Evolutionary conservation across 2,329 filamentous ascomycete genomes (phyloP).

Genomic region (Pestalotiopsis sp.): DNA sequence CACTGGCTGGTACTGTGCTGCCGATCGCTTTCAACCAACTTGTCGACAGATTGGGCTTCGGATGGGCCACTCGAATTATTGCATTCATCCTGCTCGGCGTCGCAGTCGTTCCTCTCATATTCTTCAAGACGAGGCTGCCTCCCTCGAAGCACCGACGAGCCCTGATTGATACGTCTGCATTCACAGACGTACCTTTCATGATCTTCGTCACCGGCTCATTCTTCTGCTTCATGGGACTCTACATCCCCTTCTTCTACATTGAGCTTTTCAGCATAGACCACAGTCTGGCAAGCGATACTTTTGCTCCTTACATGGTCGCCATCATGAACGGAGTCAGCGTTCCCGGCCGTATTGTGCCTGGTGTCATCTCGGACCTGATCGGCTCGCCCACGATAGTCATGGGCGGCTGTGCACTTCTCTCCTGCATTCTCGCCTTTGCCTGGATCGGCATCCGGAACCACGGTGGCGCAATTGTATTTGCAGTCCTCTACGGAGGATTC

Average conservation of each 20-base stretch:
- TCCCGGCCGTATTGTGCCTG: slow-evolving; percentile 47
- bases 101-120: slow-evolving; percentile 36
- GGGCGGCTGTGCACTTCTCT: slow-evolving; percentile 30
- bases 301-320: slow-evolving; percentile 45
- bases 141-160: slow-evolving; percentile 28
- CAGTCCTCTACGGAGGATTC: slow-evolving; percentile 47
- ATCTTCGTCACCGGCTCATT: slow-evolving; percentile 39
- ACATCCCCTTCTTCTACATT: slow-evolving; percentile 53
- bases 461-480: slow-evolving; percentile 42
- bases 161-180: slow-evolving; percentile 38
- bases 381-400: slow-evolving; percentile 43
- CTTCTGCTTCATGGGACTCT: slow-evolving; percentile 47
- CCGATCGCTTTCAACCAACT: slow-evolving; percentile 44
- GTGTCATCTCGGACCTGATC: slow-evolving; percentile 44
- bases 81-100: slow-evolving; percentile 40
- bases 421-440: slow-evolving; percentile 39
- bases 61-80: slow-evolving; percentile 47
- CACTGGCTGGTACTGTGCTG: slow-evolving; percentile 42
- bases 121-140: slow-evolving; percentile 36
- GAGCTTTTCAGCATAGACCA: slow-evolving; percentile 44
- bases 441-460: slow-evolving; percentile 41
- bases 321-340: slow-evolving; percentile 49
- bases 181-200: slow-evolving; percentile 41
- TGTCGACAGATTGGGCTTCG: slow-evolving; percentile 42
- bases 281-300: slow-evolving; percentile 34